Conservation (phyloP, 495 filamentous ascomycete genomes). For the Hypoxylon perforatum region DNA sequence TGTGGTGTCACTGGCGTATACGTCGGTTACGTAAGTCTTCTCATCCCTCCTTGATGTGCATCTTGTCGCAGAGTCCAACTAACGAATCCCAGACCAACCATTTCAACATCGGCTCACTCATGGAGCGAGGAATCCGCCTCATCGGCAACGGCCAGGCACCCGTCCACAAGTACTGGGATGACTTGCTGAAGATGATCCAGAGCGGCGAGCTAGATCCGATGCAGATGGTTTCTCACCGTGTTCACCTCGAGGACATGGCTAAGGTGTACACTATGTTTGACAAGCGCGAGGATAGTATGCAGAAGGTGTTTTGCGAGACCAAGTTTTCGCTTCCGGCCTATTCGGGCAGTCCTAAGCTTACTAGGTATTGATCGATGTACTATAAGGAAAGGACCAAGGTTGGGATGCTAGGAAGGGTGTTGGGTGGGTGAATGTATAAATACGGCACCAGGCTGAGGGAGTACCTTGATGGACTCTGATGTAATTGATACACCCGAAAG, state of each 20-base stretch:
- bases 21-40: slow-evolving; percentile 75
- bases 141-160: slow-evolving; percentile 88
- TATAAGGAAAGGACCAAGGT: neutral
- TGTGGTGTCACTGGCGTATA: slow-evolving; percentile 85
- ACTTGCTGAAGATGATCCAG: slow-evolving; percentile 76
- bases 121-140: slow-evolving; percentile 86
- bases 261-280: slow-evolving; percentile 78
- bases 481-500: slow-evolving; percentile 6
- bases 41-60: neutral
- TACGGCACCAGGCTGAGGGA: neutral
- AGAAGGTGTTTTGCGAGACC: slow-evolving; percentile 79
- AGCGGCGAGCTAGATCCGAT: slow-evolving; percentile 77
- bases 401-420: too few species aligned
- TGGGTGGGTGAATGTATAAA: slow-evolving; percentile 1
- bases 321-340: slow-evolving; percentile 68
- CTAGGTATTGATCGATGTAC: slow-evolving; percentile 39
- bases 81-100: slow-evolving; percentile 70
- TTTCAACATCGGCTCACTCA: slow-evolving; percentile 85
- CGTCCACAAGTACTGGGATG: slow-evolving; percentile 85
- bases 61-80: slow-evolving; percentile 12
- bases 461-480: slow-evolving; percentile 27
- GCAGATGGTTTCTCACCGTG: slow-evolving; percentile 82
- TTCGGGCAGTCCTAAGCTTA: slow-evolving; percentile 65
- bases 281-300: slow-evolving; percentile 72
- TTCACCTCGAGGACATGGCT: slow-evolving; percentile 78